Percentiles rank a stretch among this genome's conserved stretches.
Conservation (phyloP, 1,284 basidiomycete genomes). For the Ceratobasidium sp. region DNA sequence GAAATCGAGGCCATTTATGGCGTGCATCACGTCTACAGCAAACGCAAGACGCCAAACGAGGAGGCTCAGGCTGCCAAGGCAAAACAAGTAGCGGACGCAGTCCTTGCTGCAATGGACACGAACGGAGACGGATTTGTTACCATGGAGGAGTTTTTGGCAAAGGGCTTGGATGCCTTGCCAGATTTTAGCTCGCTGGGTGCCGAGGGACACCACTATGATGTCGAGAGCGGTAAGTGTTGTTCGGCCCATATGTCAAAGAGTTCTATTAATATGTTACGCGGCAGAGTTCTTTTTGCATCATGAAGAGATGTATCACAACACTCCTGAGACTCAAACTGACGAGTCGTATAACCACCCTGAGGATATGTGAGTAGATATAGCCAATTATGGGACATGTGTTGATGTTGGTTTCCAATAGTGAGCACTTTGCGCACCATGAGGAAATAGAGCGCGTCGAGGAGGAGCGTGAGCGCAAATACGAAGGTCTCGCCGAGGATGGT, state of each 20-base stretch:
- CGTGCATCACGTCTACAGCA: conserved; percentile 92
- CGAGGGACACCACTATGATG: conserved; percentile 91
- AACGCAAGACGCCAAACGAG: conserved; percentile 84
- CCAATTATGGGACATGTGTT: neutral
- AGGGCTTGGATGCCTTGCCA: conserved; percentile 81
- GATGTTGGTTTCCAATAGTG: conserved; percentile 48
- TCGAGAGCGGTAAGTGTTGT: conserved; percentile 73
- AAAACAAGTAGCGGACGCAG: conserved; percentile 75
- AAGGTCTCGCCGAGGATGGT: conserved; percentile 61
- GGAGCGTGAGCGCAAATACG: conserved; percentile 77
- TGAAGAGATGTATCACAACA: conserved; percentile 85
- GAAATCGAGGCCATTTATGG: conserved; percentile 94
- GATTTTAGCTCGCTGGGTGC: conserved; percentile 88
- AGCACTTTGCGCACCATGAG: conserved; percentile 89
- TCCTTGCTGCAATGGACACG: conserved; percentile 79
- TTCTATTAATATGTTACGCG: conserved; percentile 29
- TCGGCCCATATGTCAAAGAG: conserved; percentile 11
- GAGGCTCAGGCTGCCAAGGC: conserved; percentile 86
- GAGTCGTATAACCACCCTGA: conserved; percentile 93
- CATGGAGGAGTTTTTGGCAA: conserved; percentile 78
- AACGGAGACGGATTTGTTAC: conserved; percentile 80
- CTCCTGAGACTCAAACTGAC: conserved; percentile 96
- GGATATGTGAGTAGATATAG: conserved; percentile 57
- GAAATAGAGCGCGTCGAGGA: conserved; percentile 87
- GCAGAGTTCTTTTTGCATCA: conserved; percentile 90